phyloP scores from a whole-genome alignment of 768 basidiomycete genomes.

The Candolleomyces aberdarensis region DNA sequence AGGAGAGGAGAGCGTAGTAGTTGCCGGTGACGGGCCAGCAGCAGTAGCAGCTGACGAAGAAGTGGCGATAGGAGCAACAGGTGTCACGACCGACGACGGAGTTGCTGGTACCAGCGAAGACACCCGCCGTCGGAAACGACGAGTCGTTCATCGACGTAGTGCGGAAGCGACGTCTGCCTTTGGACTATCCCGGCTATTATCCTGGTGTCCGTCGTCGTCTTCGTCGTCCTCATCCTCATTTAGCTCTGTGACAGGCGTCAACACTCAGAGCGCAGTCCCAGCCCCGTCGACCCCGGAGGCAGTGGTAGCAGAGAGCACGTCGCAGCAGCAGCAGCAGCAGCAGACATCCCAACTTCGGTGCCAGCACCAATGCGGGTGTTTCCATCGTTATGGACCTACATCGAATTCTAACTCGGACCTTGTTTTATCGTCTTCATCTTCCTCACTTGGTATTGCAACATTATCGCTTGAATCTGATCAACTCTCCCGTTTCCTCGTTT shows the following conservation, averaged over 20 bases:
- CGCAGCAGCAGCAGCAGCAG: neutral
- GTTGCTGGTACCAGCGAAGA: too few relatives aligned
- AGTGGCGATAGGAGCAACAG: neutral
- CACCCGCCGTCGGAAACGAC: neutral
- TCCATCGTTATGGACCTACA: neutral
- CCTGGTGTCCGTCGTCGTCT: neutral
- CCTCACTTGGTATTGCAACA: neutral
- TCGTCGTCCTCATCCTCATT: neutral
- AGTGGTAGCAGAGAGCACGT: neutral
- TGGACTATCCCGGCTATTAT: too few relatives aligned
- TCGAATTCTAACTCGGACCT: too few relatives aligned
- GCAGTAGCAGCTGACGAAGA: neutral
- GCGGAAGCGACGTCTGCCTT: neutral
- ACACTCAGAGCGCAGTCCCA: too few relatives aligned
- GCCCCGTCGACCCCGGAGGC: neutral
- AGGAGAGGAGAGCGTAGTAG: neutral
- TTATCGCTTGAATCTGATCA: too few relatives aligned
- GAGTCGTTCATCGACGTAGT: neutral
- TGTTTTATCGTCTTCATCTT: neutral
- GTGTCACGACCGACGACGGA: neutral
- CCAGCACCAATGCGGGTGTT: neutral
- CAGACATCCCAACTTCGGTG: too few relatives aligned
- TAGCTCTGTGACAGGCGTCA: neutral
- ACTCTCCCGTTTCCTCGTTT: too few relatives aligned
- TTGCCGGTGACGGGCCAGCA: neutral